Conservation (phyloP, 129 eudicot genomes). For the Flaveria sonorensis region DNA sequence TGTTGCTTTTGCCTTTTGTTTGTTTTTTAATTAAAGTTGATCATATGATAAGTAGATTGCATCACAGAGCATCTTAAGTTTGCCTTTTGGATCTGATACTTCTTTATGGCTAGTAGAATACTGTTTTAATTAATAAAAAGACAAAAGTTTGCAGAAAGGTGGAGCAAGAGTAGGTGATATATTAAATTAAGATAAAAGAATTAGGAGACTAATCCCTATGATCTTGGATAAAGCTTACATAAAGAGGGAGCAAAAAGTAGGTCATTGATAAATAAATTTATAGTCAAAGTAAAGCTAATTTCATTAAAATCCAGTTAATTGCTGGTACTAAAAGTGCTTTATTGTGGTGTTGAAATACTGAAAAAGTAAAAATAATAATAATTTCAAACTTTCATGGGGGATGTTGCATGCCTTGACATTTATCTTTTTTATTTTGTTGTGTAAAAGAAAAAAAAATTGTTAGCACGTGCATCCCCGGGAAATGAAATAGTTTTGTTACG, state of each 20-base stretch:
- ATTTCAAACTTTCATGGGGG: constrained; percentile 3
- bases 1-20: neutral
- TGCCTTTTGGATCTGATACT: constrained; percentile 34
- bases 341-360: neutral
- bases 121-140: neutral
- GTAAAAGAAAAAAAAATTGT: neutral
- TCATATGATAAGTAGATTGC: neutral
- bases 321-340: constrained; percentile 10
- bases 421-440: too few relatives aligned
- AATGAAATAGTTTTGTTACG: neutral
- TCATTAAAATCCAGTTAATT: neutral
- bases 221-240: constrained; percentile 17
- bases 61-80: constrained; percentile 12
- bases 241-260: neutral
- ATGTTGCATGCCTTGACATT: neutral
- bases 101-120: constrained; percentile 7
- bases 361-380: neutral
- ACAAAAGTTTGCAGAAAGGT: constrained; percentile 8
- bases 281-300: neutral
- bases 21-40: neutral
- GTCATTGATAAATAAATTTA: neutral
- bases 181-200: constrained; percentile 20
- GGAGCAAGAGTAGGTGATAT: constrained; percentile 7
- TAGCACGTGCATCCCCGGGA: neutral
- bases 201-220: constrained; percentile 20